Evolutionary conservation across 2,329 filamentous ascomycete genomes (phyloP).

Genomic region (Grosmannia penicillata): DNA sequence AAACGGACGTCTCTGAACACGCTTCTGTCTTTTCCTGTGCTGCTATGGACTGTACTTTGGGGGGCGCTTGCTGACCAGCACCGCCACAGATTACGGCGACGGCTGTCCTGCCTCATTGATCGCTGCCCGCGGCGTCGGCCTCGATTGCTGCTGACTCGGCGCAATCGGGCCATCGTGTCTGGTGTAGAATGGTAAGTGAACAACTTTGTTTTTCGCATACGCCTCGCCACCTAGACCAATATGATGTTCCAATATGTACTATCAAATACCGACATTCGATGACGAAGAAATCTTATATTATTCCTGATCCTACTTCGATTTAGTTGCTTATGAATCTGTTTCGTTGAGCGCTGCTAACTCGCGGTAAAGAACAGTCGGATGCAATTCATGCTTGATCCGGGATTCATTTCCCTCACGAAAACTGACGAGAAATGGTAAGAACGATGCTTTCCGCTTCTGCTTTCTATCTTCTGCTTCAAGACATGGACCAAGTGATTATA

Average conservation of each 20-base stretch:
- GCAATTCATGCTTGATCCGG: too few species aligned
- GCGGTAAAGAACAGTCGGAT: too few species aligned
- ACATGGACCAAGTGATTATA: slow-evolving; percentile 41
- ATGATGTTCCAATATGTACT: slow-evolving; percentile 28
- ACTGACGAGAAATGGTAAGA: slow-evolving; percentile 10
- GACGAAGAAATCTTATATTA: slow-evolving; percentile 13
- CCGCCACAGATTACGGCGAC: too few species aligned
- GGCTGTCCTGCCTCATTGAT: too few species aligned
- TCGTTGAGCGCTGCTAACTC: too few species aligned
- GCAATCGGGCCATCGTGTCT: too few species aligned
- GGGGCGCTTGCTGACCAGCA: too few species aligned
- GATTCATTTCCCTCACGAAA: too few species aligned
- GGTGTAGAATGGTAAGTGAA: background rate
- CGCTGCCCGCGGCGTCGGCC: too few species aligned
- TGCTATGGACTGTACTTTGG: too few species aligned
- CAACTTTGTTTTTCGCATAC: background rate
- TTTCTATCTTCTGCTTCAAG: background rate
- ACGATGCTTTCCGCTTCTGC: background rate
- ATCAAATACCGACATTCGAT: slow-evolving; percentile 26
- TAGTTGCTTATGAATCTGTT: too few species aligned
- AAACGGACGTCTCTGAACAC: slow-evolving; percentile 31
- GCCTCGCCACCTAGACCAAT: slow-evolving; percentile 6
- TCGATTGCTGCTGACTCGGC: too few species aligned
- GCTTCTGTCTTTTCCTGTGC: slow-evolving; percentile 1
- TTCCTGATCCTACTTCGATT: background rate